Evolutionary conservation across 2,329 filamentous ascomycete genomes (phyloP).

Genomic region (Epichloe brachyelytri): DNA sequence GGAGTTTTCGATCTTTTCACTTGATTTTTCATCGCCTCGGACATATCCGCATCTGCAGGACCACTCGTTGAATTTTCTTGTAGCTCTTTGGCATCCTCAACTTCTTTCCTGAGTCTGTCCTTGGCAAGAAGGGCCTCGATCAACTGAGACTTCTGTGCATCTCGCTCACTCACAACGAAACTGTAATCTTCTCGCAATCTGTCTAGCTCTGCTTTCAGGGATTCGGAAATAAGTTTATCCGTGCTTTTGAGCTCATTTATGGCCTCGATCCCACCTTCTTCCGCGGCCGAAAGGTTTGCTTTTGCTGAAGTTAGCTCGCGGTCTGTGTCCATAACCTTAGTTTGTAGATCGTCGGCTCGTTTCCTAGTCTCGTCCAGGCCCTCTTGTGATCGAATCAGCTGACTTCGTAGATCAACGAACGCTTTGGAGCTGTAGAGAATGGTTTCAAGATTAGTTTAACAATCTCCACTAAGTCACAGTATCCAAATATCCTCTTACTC

Average conservation of each 20-base stretch:
- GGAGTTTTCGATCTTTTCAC: slow-evolving; percentile 45
- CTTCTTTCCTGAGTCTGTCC: slow-evolving; percentile 43
- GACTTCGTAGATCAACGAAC: slow-evolving; percentile 36
- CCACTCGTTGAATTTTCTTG: slow-evolving; percentile 23
- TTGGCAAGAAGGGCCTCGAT: slow-evolving; percentile 47
- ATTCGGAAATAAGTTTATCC: slow-evolving; percentile 44
- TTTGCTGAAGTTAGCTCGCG: slow-evolving; percentile 41
- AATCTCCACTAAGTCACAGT: background rate
- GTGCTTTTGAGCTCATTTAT: slow-evolving; percentile 46
- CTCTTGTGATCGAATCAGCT: slow-evolving; percentile 29
- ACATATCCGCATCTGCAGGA: slow-evolving; percentile 21
- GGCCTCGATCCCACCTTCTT: slow-evolving; percentile 40
- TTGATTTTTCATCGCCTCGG: slow-evolving; percentile 27
- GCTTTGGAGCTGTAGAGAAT: slow-evolving; percentile 41
- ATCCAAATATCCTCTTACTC: slow-evolving; percentile 35
- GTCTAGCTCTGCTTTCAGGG: slow-evolving; percentile 45
- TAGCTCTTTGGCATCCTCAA: slow-evolving; percentile 32
- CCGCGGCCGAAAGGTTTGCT: slow-evolving; percentile 40
- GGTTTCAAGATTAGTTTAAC: slow-evolving; percentile 7
- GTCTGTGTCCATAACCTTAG: slow-evolving; percentile 37
- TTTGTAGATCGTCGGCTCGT: slow-evolving; percentile 30
- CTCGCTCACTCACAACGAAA: slow-evolving; percentile 35
- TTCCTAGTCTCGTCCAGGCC: slow-evolving; percentile 36
- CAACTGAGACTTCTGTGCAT: slow-evolving; percentile 46
- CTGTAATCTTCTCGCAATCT: slow-evolving; percentile 38